Conservation (phyloP, 768 basidiomycete genomes). For the Russula dissimulans region DNA sequence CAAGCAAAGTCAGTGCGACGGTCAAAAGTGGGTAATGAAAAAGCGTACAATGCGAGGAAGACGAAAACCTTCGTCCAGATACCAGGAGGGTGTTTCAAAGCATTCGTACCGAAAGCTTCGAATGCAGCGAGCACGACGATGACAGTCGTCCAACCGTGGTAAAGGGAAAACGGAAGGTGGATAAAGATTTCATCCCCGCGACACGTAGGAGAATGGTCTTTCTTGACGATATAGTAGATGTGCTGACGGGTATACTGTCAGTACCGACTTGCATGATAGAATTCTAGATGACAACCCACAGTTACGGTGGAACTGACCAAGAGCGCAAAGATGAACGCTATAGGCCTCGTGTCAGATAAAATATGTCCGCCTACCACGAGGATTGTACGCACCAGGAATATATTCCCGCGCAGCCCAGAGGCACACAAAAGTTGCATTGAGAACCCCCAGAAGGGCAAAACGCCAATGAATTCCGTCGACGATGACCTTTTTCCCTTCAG, state of each 20-base stretch:
- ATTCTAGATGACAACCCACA: constrained; percentile 22
- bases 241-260: constrained; percentile 38
- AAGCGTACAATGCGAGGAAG: constrained; percentile 73
- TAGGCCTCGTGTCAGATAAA: constrained; percentile 6
- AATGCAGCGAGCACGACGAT: constrained; percentile 76
- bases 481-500: constrained; percentile 63
- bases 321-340: constrained; percentile 81
- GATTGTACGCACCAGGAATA: constrained; percentile 38
- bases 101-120: constrained; percentile 82
- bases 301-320: constrained; percentile 72
- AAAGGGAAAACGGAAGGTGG: constrained; percentile 93
- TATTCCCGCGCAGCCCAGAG: constrained; percentile 77
- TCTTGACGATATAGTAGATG: constrained; percentile 93
- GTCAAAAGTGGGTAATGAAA: constrained; percentile 2
- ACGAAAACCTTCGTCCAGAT: constrained; percentile 94
- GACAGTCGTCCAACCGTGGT: constrained; percentile 88
- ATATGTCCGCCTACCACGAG: background rate
- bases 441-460: constrained; percentile 76
- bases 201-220: constrained; percentile 58
- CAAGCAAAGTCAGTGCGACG: background rate
- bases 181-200: constrained; percentile 78
- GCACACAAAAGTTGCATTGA: constrained; percentile 86
- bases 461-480: constrained; percentile 88
- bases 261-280: constrained; percentile 26
- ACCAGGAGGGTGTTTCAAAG: constrained; percentile 52